phyloP scores from a whole-genome alignment of 352 stramenopile species.

The Phytophthora kernoviae region DNA sequence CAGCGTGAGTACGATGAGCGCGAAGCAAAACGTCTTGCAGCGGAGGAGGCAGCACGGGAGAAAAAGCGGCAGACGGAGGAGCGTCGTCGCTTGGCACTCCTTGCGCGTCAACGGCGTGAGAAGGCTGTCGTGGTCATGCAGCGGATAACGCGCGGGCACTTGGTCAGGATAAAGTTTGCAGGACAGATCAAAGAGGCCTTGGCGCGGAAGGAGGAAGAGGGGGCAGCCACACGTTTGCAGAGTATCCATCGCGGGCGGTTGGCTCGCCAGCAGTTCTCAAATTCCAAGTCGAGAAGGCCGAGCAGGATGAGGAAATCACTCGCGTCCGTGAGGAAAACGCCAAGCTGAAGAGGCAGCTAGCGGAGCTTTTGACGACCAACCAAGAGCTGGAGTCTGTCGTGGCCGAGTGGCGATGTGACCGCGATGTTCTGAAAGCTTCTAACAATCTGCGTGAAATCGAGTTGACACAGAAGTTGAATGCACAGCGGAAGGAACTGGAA shows the following conservation, averaged over 20 bases:
- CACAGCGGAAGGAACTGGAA: slow-evolving; percentile 55
- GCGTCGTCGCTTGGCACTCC: slow-evolving; percentile 33
- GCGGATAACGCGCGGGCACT: slow-evolving; percentile 36
- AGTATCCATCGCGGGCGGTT: slow-evolving; percentile 53
- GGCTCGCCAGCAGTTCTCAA: slow-evolving; percentile 56
- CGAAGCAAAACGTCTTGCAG: slow-evolving; percentile 31
- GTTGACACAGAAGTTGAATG: slow-evolving; percentile 58
- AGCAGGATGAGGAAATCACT: slow-evolving; percentile 38
- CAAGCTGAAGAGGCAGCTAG: slow-evolving; percentile 56
- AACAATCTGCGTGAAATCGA: slow-evolving; percentile 62
- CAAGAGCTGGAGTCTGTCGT: slow-evolving; percentile 62
- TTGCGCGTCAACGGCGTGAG: slow-evolving; percentile 37
- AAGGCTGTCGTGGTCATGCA: slow-evolving; percentile 37
- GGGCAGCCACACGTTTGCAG: slow-evolving; percentile 37
- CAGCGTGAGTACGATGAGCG: slow-evolving; percentile 39
- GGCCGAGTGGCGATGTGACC: slow-evolving; percentile 58
- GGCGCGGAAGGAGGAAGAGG: slow-evolving; percentile 22
- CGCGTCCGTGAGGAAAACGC: slow-evolving; percentile 60
- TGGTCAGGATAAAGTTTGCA: slow-evolving; percentile 24
- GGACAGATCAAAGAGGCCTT: slow-evolving; percentile 28
- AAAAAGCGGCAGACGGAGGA: slow-evolving; percentile 38
- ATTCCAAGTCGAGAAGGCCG: slow-evolving; percentile 53
- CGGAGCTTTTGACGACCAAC: slow-evolving; percentile 63
- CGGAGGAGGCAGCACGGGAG: slow-evolving; percentile 43
- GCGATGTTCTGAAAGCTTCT: slow-evolving; percentile 60